Evolutionary conservation across 805 yeast genomes (phyloP).

Genomic region (Candida ulmi): DNA sequence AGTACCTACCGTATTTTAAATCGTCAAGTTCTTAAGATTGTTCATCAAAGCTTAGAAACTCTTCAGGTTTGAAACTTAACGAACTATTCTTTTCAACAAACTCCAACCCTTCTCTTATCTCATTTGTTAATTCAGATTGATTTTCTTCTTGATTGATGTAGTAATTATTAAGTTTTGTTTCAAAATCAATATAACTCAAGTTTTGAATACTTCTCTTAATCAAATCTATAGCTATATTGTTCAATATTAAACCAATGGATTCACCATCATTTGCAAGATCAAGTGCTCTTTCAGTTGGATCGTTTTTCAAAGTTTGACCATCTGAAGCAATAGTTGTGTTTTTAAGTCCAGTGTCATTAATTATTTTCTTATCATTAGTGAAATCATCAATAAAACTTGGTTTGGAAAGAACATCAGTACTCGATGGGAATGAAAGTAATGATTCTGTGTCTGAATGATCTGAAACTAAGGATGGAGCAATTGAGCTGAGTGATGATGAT

Average conservation of each 20-base stretch:
- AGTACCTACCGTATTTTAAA: too few relatives aligned
- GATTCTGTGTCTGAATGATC: constrained; percentile 6
- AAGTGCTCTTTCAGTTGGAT: constrained; percentile 13
- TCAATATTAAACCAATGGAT: constrained; percentile 8
- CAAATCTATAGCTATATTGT: constrained; percentile 3
- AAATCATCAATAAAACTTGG: not conserved
- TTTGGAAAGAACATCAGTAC: not conserved
- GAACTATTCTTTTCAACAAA: constrained; percentile 2
- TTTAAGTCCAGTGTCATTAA: too few relatives aligned
- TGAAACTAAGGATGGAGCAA: constrained; percentile 5
- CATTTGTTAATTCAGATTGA: not conserved
- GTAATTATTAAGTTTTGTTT: not conserved
- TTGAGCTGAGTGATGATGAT: constrained; percentile 7
- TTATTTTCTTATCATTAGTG: not conserved
- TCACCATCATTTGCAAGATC: constrained; percentile 18
- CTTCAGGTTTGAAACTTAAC: constrained; percentile 8
- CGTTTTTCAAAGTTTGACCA: not conserved
- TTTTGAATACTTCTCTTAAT: constrained; percentile 2
- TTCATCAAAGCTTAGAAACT: constrained; percentile 6
- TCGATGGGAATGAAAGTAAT: not conserved
- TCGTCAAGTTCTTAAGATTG: too few relatives aligned
- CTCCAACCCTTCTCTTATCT: constrained; percentile 5
- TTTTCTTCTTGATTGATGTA: not conserved
- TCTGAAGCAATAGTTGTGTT: too few relatives aligned
- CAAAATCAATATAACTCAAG: constrained; percentile 3